Evolutionary conservation across 306 rosid genomes (phyloP).

Genomic region (Vigna mungo): DNA sequence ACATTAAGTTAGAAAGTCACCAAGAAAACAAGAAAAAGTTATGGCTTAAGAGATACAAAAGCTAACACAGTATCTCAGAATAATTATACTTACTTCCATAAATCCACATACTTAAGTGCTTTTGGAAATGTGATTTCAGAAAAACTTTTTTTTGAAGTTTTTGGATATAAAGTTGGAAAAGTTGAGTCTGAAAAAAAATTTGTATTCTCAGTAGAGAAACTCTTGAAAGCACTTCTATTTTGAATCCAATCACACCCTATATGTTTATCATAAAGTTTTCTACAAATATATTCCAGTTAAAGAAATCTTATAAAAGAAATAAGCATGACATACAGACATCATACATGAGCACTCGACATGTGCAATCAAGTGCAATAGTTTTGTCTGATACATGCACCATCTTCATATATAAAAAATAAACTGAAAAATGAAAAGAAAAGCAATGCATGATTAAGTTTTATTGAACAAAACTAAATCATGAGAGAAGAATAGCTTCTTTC

Average conservation of each 20-base stretch:
- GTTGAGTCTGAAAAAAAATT: too few relatives aligned
- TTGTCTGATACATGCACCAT: conserved; percentile 3
- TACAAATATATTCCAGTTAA: background rate
- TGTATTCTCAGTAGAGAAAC: too few relatives aligned
- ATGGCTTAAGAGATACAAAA: background rate
- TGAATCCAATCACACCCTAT: too few relatives aligned
- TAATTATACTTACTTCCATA: background rate
- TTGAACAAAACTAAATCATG: too few relatives aligned
- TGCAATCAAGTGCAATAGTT: background rate
- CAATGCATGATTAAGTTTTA: background rate
- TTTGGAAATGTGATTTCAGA: background rate
- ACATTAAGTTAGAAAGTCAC: background rate
- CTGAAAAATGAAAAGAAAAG: background rate
- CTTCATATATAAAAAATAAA: background rate
- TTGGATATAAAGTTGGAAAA: too few relatives aligned
- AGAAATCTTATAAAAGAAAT: background rate
- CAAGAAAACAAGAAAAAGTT: background rate
- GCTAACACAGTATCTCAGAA: background rate
- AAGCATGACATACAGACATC: background rate
- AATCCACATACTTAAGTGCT: background rate
- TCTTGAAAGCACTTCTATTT: too few relatives aligned
- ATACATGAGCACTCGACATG: background rate
- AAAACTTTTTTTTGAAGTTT: too few relatives aligned
- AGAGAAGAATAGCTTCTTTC: too few relatives aligned
- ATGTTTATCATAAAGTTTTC: background rate